Conservation (phyloP, 192 early-diverging fungal species). For the Mortierella claussenii region DNA sequence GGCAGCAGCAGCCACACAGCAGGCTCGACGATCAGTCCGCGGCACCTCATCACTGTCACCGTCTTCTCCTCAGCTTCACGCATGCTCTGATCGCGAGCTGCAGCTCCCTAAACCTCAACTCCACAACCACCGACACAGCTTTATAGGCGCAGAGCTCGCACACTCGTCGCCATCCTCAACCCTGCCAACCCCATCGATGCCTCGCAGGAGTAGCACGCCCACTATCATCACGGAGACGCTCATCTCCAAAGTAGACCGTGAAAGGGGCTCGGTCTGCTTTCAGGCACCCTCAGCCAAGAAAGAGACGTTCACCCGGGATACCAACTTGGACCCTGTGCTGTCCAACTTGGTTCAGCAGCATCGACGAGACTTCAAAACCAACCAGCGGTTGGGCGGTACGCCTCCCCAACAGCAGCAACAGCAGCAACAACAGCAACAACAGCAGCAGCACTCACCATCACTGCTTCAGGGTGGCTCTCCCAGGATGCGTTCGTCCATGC, state of each 20-base stretch:
- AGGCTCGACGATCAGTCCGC: not conserved
- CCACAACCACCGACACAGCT: conserved; percentile 23
- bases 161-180: not conserved
- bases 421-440: conserved; percentile 2
- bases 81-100: conserved; percentile 8
- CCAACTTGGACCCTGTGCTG: conserved; percentile 32
- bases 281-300: conserved; percentile 24
- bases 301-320: conserved; percentile 25
- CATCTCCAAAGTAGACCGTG: conserved; percentile 37
- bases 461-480: conserved; percentile 5
- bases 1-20: conserved; percentile 6
- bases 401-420: conserved; percentile 3
- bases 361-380: conserved; percentile 41
- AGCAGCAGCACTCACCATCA: conserved; percentile 11
- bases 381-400: conserved; percentile 42
- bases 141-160: conserved; percentile 20
- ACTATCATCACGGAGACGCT: conserved; percentile 12
- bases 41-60: conserved; percentile 12
- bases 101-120: conserved; percentile 6
- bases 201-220: conserved; percentile 22
- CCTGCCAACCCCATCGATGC: not conserved
- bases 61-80: conserved; percentile 29
- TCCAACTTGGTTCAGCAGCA: conserved; percentile 47
- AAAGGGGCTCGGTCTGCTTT: conserved; percentile 41
- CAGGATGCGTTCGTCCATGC: conserved; percentile 2